phyloP scores from a whole-genome alignment of 2,329 filamentous ascomycete genomes.

The Podosphaera fusca region DNA sequence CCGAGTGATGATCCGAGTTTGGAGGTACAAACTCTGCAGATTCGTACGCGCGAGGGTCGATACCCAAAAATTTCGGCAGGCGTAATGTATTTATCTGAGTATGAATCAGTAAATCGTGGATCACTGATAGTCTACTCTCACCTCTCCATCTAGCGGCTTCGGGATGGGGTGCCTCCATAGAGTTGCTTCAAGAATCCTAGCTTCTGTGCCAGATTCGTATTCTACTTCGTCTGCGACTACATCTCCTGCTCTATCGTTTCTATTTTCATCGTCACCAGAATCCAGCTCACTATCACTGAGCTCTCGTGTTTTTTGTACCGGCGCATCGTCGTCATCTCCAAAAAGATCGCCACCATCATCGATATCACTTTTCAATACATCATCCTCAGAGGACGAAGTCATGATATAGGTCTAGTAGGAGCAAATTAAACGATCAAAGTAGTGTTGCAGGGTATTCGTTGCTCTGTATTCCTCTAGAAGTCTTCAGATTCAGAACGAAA shows the following conservation, averaged over 20 bases:
- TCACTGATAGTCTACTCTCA: conserved; percentile 17
- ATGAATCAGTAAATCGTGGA: conserved; percentile 5
- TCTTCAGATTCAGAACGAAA: too few species aligned
- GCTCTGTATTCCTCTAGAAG: too few species aligned
- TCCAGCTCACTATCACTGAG: conserved; percentile 37
- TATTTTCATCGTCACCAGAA: conserved; percentile 36
- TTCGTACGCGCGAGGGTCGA: conserved; percentile 45
- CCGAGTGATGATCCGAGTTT: conserved; percentile 30
- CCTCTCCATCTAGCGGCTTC: conserved; percentile 46
- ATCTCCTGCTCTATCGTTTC: conserved; percentile 33
- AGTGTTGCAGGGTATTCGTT: too few species aligned
- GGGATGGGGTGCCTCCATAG: conserved; percentile 48
- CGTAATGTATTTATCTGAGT: conserved; percentile 43
- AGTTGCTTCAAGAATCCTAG: conserved; percentile 37
- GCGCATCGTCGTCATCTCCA: conserved; percentile 27
- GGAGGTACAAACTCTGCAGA: conserved; percentile 41
- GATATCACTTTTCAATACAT: conserved; percentile 16
- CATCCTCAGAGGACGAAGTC: conserved; percentile 13
- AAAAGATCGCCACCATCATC: conserved; percentile 39
- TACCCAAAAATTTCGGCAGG: conserved; percentile 47
- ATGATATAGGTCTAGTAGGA: conserved; percentile 2
- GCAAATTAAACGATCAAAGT: too few species aligned
- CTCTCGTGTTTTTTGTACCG: conserved; percentile 17
- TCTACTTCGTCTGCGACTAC: conserved; percentile 20
- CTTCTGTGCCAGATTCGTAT: conserved; percentile 16